Conservation (phyloP, 495 filamentous ascomycete species). For the Neurospora sp. region DNA sequence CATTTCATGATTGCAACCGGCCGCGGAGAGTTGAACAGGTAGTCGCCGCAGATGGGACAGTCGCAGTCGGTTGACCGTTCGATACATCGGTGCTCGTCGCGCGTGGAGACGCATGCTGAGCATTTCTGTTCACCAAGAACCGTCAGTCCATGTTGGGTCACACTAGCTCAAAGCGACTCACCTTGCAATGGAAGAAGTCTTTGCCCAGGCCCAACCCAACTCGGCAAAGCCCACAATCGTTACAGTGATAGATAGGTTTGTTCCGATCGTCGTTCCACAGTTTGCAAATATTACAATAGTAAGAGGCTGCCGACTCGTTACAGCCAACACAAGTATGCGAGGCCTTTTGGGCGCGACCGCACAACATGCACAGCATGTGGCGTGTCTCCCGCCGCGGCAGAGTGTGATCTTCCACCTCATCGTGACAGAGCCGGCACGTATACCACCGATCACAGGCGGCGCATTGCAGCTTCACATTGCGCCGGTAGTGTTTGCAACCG, state of each 20-base stretch:
- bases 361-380: slow-evolving; percentile 98
- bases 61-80: slow-evolving; percentile 91
- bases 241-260: slow-evolving; percentile 93
- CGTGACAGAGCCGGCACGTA: slow-evolving; percentile 92
- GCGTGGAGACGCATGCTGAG: slow-evolving; percentile 81
- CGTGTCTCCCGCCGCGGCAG: slow-evolving; percentile 74
- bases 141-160: neutral
- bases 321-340: slow-evolving; percentile 67
- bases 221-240: slow-evolving; percentile 92
- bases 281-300: slow-evolving; percentile 92
- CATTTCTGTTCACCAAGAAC: slow-evolving; percentile 51
- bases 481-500: slow-evolving; percentile 86
- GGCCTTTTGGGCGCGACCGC: slow-evolving; percentile 74
- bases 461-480: slow-evolving; percentile 94
- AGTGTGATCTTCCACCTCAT: slow-evolving; percentile 72
- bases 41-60: slow-evolving; percentile 96
- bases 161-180: slow-evolving; percentile 26
- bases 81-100: slow-evolving; percentile 77
- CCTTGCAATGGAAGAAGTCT: slow-evolving; percentile 97
- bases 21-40: slow-evolving; percentile 89
- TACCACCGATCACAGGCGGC: slow-evolving; percentile 84
- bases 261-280: slow-evolving; percentile 89
- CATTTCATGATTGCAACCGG: slow-evolving; percentile 91
- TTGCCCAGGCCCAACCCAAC: slow-evolving; percentile 87
- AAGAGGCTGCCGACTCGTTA: slow-evolving; percentile 68